Base-by-base conservation (phyloP, 257 asterid genomes). In the Solanum commersonii region DNA sequence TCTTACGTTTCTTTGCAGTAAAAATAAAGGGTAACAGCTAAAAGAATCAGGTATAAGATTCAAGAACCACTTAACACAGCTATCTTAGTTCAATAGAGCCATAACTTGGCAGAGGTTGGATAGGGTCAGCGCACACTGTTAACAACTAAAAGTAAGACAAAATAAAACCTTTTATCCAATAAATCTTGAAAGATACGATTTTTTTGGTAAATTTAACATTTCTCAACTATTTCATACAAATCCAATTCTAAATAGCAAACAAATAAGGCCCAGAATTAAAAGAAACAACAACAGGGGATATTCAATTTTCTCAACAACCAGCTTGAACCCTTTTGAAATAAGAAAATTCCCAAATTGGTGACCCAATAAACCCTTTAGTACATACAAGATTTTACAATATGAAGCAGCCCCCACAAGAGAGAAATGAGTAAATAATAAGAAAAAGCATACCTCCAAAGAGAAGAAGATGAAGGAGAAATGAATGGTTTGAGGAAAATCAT, bases 401-500 rank as follows among this genome's bases (percentile, higher is more conserved):
- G 15, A 79, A 79, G 84, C 31, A 40, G 20, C 13, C 34, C 84
- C 84, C 29, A 44, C 29, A 46, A 49, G 67, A 81, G 60, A 81
- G 34, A 77, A 20, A n/a, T 11, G 52, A 23, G 34, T 77, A 44
- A 44, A 44, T 44, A 79, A 44, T 23, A 44, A 44, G 63, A 44
- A 16, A n/a, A 83, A 90, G 42, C 67, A 46, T 16, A 95, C 99
- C 98, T 94, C 93, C 90, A 91, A 11, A 87, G 60, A 74, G 94
- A 89, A 90, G 96, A 87, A 59, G 96, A 90, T 25, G 97, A 96
- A 87, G 93, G 89, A 71, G 94, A 93, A 84, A 92, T 88, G 91
- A 94, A 93, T 84, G 98, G 96, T 87, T 95, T 95, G 73, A 90
- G 90, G 88, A 92, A 91, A 95, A 95, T 91, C 79, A 88, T 76